These are phyloP conservation scores for Calophaca sinica DNA, from an alignment of 306 rosid species.

Conservation along the genomic window DNA sequence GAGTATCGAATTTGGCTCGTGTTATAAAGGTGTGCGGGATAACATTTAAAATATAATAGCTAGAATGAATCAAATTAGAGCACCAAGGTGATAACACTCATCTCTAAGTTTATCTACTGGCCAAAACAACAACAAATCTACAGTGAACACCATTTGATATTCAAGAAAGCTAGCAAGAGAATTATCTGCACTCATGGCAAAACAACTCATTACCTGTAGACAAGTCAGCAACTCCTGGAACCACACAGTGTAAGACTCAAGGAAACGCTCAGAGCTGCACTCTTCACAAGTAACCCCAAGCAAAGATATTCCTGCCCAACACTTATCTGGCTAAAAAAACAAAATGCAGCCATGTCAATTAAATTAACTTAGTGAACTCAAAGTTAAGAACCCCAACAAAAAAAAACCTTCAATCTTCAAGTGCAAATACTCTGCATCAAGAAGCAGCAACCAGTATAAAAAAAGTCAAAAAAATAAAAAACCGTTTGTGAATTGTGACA, in stretches of 20 bases:
- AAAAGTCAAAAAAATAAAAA: neutral
- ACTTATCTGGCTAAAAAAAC: slow-evolving; percentile 81
- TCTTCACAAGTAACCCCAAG: slow-evolving; percentile 84
- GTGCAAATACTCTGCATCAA: neutral
- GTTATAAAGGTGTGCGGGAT: neutral
- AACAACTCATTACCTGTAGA: slow-evolving; percentile 67
- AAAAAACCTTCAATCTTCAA: neutral
- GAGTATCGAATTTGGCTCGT: neutral
- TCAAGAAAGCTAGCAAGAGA: slow-evolving; percentile 20
- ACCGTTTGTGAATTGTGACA: neutral
- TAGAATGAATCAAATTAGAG: neutral
- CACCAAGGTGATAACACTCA: slow-evolving; percentile 18
- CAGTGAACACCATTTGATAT: slow-evolving; percentile 15
- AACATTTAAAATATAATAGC: slow-evolving; percentile 2
- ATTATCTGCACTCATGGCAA: slow-evolving; percentile 1
- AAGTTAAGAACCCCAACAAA: neutral
- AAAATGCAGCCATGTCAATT: slow-evolving; percentile 39
- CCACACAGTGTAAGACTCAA: slow-evolving; percentile 74
- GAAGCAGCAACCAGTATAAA: neutral
- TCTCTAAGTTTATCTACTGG: neutral
- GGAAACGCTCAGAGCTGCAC: slow-evolving; percentile 75
- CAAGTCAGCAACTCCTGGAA: slow-evolving; percentile 63
- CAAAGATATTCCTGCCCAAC: slow-evolving; percentile 88
- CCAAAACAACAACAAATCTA: slow-evolving; percentile 12
- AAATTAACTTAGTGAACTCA: slow-evolving; percentile 9